phyloP scores from a whole-genome alignment of 208 protist genomes.

The Leishmania turanica region DNA sequence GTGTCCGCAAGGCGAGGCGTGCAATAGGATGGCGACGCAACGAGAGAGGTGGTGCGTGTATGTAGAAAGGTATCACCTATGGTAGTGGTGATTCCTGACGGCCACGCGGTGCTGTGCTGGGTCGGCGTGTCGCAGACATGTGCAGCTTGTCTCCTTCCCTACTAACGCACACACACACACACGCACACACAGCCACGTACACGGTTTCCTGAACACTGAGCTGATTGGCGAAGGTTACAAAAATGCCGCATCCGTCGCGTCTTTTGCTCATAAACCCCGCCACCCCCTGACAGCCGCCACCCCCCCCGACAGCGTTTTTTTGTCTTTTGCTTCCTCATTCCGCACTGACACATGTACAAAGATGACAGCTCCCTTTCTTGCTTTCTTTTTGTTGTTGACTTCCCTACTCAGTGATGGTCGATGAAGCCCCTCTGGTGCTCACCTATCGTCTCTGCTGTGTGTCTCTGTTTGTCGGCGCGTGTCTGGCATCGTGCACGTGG shows the following conservation, averaged over 20 bases:
- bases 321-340: no score
- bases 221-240: not conserved
- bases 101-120: not conserved
- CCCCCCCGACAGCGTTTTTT: no score
- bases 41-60: no score
- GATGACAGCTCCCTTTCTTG: not conserved
- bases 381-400: not conserved
- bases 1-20: constrained; percentile 18
- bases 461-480: not conserved
- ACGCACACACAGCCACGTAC: not conserved
- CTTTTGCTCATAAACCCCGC: not conserved
- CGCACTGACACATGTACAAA: not conserved
- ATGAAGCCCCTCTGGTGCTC: not conserved
- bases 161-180: no score
- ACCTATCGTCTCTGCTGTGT: not conserved
- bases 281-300: not conserved
- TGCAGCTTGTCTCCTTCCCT: not conserved
- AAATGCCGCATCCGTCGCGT: not conserved
- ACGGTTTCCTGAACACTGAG: not conserved
- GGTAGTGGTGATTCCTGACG: not conserved
- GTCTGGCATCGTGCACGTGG: not conserved
- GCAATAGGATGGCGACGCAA: not conserved
- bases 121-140: not conserved
- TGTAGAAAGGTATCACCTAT: not conserved
- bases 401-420: not conserved